Conservation (phyloP, 768 basidiomycete species). For the Omphalotus guepiniiformis region DNA sequence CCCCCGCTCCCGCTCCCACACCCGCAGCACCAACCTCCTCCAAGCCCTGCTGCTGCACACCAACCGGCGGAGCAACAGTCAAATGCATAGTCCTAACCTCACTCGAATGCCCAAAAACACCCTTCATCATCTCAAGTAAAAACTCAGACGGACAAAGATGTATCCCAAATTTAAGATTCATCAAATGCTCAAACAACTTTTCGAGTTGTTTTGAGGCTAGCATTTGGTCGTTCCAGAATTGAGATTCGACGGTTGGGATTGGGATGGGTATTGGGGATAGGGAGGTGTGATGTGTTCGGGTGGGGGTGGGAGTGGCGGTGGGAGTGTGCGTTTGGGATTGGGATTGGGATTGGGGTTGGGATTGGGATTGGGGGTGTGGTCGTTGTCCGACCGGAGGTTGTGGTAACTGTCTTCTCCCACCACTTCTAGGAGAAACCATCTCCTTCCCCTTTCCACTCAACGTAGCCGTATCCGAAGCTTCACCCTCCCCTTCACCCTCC, state of each 20-base stretch:
- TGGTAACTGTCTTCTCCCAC: not conserved
- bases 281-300: conserved; percentile 82
- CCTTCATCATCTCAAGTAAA: conserved; percentile 26
- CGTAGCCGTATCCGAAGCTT: conserved; percentile 11
- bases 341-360: conserved; percentile 25
- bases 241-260: conserved; percentile 1
- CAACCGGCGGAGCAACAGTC: conserved; percentile 39
- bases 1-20: no score
- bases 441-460: conserved; percentile 2
- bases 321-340: not conserved
- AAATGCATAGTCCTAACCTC: conserved; percentile 32
- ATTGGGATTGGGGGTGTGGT: not conserved
- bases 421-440: not conserved
- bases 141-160: conserved; percentile 32
- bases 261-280: conserved; percentile 28
- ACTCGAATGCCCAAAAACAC: conserved; percentile 30
- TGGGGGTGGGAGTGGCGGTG: conserved; percentile 42
- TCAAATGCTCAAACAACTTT: conserved; percentile 40
- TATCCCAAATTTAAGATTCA: conserved; percentile 33
- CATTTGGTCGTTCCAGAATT: conserved; percentile 26
- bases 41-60: conserved; percentile 7
- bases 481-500: conserved; percentile 13
- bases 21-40: conserved; percentile 6
- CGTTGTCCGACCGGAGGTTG: conserved; percentile 3
- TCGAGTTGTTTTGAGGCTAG: conserved; percentile 32